phyloP scores from a whole-genome alignment of 169 alveolate species.

The Plasmodium ovale region DNA sequence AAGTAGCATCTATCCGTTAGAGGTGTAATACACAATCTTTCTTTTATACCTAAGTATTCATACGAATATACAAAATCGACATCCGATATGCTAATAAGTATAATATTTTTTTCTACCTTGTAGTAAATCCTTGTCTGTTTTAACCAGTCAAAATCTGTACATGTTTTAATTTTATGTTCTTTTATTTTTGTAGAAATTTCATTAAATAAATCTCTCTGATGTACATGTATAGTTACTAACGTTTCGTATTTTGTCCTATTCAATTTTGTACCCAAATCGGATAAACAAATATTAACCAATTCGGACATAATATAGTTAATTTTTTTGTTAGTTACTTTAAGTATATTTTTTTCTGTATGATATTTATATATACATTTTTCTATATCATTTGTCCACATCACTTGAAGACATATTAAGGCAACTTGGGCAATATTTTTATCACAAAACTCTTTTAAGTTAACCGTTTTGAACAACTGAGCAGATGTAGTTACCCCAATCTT shows the following conservation, averaged over 20 bases:
- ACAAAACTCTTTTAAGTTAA: slow-evolving; percentile 92
- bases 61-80: slow-evolving; percentile 96
- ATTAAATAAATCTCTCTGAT: slow-evolving; percentile 95
- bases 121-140: slow-evolving; percentile 96
- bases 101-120: slow-evolving; percentile 87
- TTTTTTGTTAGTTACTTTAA: slow-evolving; percentile 83
- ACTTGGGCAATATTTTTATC: slow-evolving; percentile 94
- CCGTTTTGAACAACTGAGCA: slow-evolving; percentile 86
- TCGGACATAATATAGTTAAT: slow-evolving; percentile 90
- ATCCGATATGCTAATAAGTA: slow-evolving; percentile 93
- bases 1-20: slow-evolving; percentile 98
- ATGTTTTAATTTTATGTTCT: slow-evolving; percentile 69
- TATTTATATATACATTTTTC: slow-evolving; percentile 94
- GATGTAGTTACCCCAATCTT: slow-evolving; percentile 86
- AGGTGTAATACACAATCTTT: slow-evolving; percentile 97
- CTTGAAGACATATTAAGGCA: slow-evolving; percentile 93
- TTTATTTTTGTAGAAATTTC: slow-evolving; percentile 90
- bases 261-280: slow-evolving; percentile 92
- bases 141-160: slow-evolving; percentile 95
- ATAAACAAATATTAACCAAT: slow-evolving; percentile 92
- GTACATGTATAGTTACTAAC: slow-evolving; percentile 96
- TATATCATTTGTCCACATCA: slow-evolving; percentile 95
- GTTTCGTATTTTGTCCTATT: slow-evolving; percentile 96
- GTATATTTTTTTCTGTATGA: slow-evolving; percentile 86
- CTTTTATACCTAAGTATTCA: slow-evolving; percentile 97